Evolutionary conservation across 306 rosid genomes (phyloP), one percentile per base, ranked within the genome.

Genomic region (Corylus avellana): DNA sequence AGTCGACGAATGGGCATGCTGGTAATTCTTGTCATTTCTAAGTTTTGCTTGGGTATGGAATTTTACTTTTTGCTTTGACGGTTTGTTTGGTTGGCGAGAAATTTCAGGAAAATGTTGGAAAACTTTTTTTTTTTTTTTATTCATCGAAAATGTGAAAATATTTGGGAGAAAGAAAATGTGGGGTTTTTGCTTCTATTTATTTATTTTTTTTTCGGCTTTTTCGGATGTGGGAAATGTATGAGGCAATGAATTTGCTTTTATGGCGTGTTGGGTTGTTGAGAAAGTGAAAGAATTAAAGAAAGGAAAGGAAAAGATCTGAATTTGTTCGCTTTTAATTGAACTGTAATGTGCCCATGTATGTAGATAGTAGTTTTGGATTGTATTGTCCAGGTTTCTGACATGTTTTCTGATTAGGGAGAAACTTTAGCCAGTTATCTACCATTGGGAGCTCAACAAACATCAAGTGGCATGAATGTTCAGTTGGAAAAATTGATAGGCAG

Each of bases 361-460:
- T 51, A 14, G 18, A 44, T 16, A 12, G 22, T 66, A 77, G 66
- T 29, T 57, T 66, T 71, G 13, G 68, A 47, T 58, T 59, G 49
- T 56, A 54, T 62, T 22, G 22, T 49, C 59, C 18, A 75, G 75
- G 44, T 63, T 77, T 61, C 78, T 70, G 12, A 74, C 35, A 25
- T 59, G 80, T 44, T 83, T 85, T 73, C 79, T 66, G 18, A 72
- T 71, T 76, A 92, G 94, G 89, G 74, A 77, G 78, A 81, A 81
- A 59, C 75, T 69, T 27, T 73, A 80, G 75, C 67, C 70, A 78
- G 72, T 71, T 84, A 69, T 80, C 94, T 63, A 84, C 89, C 9
- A 27, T 87, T 61, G 94, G 92, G 27, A 88, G 88, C 55, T 91
- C 97, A 39, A 88, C 88, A 46, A 89, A 91, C 72, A 91, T 91